A percentile compares a stretch with the other conserved stretches of the same genome.
phyloP scores from a whole-genome alignment of 2,329 filamentous ascomycete genomes.

The Botrytis medusae region DNA sequence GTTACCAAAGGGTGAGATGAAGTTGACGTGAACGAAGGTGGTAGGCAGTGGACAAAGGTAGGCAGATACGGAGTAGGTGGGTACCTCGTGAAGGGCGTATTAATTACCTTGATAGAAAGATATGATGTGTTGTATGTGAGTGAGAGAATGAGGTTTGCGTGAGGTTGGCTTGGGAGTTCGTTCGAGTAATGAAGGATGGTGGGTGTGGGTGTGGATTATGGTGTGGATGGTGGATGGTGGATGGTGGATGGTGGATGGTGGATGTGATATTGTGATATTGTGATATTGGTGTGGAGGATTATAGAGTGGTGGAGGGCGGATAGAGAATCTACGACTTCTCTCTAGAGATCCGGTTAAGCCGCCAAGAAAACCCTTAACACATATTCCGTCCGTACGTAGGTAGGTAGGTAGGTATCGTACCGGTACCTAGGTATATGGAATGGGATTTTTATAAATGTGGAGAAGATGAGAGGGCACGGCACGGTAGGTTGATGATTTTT shows the following conservation, averaged over 20 bases:
- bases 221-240: neutral
- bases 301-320: slow-evolving; percentile 9
- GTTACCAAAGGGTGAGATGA: neutral
- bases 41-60: neutral
- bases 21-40: neutral
- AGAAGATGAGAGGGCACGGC: neutral
- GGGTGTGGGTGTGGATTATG: too few relatives aligned
- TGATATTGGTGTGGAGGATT: neutral
- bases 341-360: neutral
- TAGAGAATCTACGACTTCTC: too few relatives aligned
- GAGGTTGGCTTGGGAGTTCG: neutral
- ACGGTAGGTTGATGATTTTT: neutral
- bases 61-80: neutral
- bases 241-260: neutral
- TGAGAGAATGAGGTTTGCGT: neutral
- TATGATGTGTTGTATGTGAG: neutral
- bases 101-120: neutral
- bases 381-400: neutral
- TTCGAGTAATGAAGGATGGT: neutral
- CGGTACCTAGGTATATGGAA: neutral
- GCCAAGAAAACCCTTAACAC: neutral
- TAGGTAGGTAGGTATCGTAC: neutral
- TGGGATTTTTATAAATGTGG: neutral
- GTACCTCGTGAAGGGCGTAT: neutral
- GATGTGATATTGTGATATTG: neutral